Evolutionary conservation across 2,329 filamentous ascomycete genomes (phyloP).

Genomic region (Fusarium sp.): DNA sequence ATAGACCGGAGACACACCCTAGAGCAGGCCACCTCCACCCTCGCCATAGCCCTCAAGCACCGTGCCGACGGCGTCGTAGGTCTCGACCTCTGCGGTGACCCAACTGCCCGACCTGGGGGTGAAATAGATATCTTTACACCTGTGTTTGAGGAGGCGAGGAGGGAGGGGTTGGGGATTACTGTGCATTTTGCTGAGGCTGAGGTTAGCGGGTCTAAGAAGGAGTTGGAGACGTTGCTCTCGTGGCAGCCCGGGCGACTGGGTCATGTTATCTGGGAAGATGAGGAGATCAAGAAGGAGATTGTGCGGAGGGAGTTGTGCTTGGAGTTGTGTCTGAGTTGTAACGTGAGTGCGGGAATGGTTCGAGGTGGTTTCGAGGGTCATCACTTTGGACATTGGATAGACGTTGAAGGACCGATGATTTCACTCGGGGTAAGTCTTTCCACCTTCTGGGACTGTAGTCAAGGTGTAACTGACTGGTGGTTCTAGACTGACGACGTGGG

Average conservation of each 20-base stretch:
- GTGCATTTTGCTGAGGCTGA: slow-evolving; percentile 83
- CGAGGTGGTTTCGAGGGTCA: slow-evolving; percentile 74
- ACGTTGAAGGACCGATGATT: slow-evolving; percentile 68
- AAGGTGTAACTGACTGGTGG: slow-evolving; percentile 7
- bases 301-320: slow-evolving; percentile 68
- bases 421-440: slow-evolving; percentile 73
- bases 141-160: slow-evolving; percentile 69
- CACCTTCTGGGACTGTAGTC: neutral
- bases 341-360: slow-evolving; percentile 81
- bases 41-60: slow-evolving; percentile 72
- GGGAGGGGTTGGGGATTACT: slow-evolving; percentile 71
- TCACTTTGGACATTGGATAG: slow-evolving; percentile 82
- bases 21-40: slow-evolving; percentile 70
- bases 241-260: slow-evolving; percentile 78
- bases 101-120: slow-evolving; percentile 62
- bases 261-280: slow-evolving; percentile 81
- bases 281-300: slow-evolving; percentile 68
- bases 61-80: slow-evolving; percentile 71
- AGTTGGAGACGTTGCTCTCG: slow-evolving; percentile 73
- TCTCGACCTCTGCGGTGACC: slow-evolving; percentile 84
- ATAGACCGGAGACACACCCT: slow-evolving; percentile 75
- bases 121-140: slow-evolving; percentile 70
- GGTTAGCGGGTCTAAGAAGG: slow-evolving; percentile 65
- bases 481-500: slow-evolving; percentile 86
- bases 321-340: slow-evolving; percentile 84